A percentile compares a stretch with the other conserved stretches of the same genome.
These are phyloP conservation scores for Mucor piriformis DNA, from an alignment of 371 early-diverging fungal species.

Conservation along the genomic window DNA sequence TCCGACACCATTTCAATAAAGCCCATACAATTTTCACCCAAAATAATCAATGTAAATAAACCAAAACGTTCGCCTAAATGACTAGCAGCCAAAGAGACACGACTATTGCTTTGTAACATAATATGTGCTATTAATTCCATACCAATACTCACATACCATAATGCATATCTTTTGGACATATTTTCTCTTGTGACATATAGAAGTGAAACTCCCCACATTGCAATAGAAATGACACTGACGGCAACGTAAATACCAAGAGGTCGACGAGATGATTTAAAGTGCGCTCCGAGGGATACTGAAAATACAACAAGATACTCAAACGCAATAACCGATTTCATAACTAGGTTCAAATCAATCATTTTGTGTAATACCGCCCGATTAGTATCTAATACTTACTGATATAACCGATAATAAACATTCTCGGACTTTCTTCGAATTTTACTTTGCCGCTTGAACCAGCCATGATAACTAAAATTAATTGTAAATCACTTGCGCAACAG, in stretches of 20 bases:
- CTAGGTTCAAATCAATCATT: constrained; percentile 12
- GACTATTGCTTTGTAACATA: constrained; percentile 44
- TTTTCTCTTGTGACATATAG: constrained; percentile 14
- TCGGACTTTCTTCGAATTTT: constrained; percentile 28
- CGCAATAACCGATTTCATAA: constrained; percentile 47
- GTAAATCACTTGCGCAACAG: too few species aligned
- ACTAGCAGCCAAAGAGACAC: constrained; percentile 59
- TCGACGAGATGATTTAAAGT: constrained; percentile 27
- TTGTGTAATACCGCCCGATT: background rate
- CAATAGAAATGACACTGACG: constrained; percentile 44
- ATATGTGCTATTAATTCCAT: constrained; percentile 51
- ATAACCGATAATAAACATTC: constrained; percentile 51
- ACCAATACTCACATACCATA: constrained; percentile 57
- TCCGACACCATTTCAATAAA: constrained; percentile 50
- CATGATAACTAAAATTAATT: constrained; percentile 38
- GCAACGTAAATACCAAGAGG: constrained; percentile 42
- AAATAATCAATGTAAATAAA: constrained; percentile 57
- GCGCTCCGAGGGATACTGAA: constrained; percentile 16
- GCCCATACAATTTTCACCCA: constrained; percentile 58
- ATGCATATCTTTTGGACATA: constrained; percentile 35
- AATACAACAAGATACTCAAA: constrained; percentile 43
- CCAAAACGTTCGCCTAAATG: constrained; percentile 63
- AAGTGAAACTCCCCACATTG: constrained; percentile 56
- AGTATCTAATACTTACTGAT: constrained; percentile 38
- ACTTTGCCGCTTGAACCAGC: constrained; percentile 39